Evolutionary conservation across 2,329 filamentous ascomycete genomes (phyloP), one percentile per base, ranked within the genome.

Genomic region (Parastagonospora avenae): DNA sequence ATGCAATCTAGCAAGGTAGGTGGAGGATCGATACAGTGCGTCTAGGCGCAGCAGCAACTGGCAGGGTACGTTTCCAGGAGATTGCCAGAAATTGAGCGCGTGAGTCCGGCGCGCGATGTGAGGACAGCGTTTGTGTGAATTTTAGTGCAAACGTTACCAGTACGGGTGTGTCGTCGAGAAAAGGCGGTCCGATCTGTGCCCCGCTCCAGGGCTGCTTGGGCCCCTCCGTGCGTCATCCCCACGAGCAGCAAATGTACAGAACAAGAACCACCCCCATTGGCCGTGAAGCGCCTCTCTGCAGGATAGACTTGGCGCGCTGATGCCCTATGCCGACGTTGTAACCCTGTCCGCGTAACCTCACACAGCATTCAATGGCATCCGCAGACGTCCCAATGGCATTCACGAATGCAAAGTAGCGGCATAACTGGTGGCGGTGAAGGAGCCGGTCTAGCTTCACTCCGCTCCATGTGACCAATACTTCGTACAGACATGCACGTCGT

Each of bases 1-100:
- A 70, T 68, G 69, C 64, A 74, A 72, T 74, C 68, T 72, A 61
- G 67, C 62, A 57, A 58, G 64, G 68, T 64, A 72, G 64, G 65
- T 59, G 59, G 64, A 68, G 62, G 59, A 68, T 62, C 63, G 66
- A 53, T 58, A 61, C 55, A 50, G 44, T 53, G 48, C 51, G 62
- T 43, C 60, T 60, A 52, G 64, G 58, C 58, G 66, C 68, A 67
- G 61, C 58, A 66, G 49, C 56, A 52, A 51, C 62, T 61, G 60
- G 64, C 60, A 60, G 57, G 51, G 48, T 45, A 42, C 35, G 54
- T 52, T 50, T 47, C 50, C 54, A 46, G 38, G 31, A 49, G 37
- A 50, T 44, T 52, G 52, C 53, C 46, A 46, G 43, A 29, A 43
- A 48, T 39, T 57, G 54, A 46, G 52, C 48, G 51, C 48, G 46